A percentile compares a stretch with the other conserved stretches of the same genome.
These are phyloP conservation scores for Colletotrichum truncatum DNA, from an alignment of 2,329 filamentous ascomycete species.

Conservation along the genomic window DNA sequence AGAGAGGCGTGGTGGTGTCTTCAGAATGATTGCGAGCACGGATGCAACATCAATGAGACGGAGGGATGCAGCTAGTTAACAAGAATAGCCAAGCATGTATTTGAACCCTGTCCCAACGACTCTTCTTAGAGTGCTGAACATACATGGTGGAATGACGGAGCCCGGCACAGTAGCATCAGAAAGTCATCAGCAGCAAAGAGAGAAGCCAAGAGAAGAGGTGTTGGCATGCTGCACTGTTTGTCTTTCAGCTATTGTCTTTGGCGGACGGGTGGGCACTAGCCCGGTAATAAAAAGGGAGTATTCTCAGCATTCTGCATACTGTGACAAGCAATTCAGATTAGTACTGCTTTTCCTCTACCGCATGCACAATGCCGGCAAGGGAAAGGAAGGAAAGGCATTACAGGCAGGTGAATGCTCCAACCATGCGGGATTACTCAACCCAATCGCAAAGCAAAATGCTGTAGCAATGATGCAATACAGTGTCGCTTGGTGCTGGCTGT, in stretches of 20 bases:
- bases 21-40: conserved; percentile 13
- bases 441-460: background rate
- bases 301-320: conserved; percentile 20
- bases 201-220: conserved; percentile 25
- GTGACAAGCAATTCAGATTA: conserved; percentile 17
- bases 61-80: conserved; percentile 5
- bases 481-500: background rate
- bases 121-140: background rate
- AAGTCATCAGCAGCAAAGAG: conserved; percentile 24
- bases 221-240: conserved; percentile 21
- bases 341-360: background rate
- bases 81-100: conserved; percentile 26
- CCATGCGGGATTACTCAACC: background rate
- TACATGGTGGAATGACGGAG: conserved; percentile 24
- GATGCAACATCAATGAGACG: conserved; percentile 22
- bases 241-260: conserved; percentile 26
- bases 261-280: background rate
- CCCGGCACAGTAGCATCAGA: conserved; percentile 7
- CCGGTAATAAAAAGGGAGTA: conserved; percentile 4
- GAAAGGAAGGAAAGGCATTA: conserved; percentile 20
- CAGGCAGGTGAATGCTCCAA: background rate
- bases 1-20: background rate
- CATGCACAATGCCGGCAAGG: conserved; percentile 23
- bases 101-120: conserved; percentile 20
- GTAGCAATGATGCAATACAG: background rate